Evolutionary conservation across 805 yeast genomes (phyloP), one percentile per base, ranked within the genome.

Genomic region (Kregervanrija pseudodelftensis): DNA sequence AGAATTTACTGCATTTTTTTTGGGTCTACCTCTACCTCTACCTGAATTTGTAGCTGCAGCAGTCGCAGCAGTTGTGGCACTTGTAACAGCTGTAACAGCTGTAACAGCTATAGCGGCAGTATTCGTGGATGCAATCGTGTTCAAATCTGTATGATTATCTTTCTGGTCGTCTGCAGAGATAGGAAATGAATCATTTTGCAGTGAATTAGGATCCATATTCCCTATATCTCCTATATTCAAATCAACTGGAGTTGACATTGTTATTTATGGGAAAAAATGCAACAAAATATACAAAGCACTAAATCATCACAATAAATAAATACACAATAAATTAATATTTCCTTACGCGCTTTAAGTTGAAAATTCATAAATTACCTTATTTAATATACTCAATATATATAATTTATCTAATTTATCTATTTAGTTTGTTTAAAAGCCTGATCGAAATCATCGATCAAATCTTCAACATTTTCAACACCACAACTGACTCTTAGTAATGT

Each of bases 381-480:
- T 22, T 22, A 22, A 22, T 22, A 5, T 22, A n/a, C 9, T 36
- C 13, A 12, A 36, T 2, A 7, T 36, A 36, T 7, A 8, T 37
- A 40, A n/a, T 14, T 30, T 13, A 13, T 16, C 15, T 40, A 40
- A 33, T 40, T 40, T 8, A 14, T 31, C 5, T 17, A 17, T 17
- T 22, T 8, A 22, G 7, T 5, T 28, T 34, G 37, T 28, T 33
- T 46, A 5, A 84, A 60, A 7, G 85, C 91, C n/a, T 62, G 64
- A n/a, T 67, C 70, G 12, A 90, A 66, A 58, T 91, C 97, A 0
- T 64, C 72, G 42, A 88, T 84, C 54, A 90, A 70, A 57, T 90
- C 97, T 3, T 83, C 75, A 3, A 77, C 68, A 53, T 83, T 76
- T 61, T 90, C 96, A 39, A 82, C 72, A 16, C 97, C 98, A 37